Percentiles rank a stretch among this genome's conserved stretches.
phyloP scores from a whole-genome alignment of 192 early-diverging fungal species.

The Coemansia sp. region DNA sequence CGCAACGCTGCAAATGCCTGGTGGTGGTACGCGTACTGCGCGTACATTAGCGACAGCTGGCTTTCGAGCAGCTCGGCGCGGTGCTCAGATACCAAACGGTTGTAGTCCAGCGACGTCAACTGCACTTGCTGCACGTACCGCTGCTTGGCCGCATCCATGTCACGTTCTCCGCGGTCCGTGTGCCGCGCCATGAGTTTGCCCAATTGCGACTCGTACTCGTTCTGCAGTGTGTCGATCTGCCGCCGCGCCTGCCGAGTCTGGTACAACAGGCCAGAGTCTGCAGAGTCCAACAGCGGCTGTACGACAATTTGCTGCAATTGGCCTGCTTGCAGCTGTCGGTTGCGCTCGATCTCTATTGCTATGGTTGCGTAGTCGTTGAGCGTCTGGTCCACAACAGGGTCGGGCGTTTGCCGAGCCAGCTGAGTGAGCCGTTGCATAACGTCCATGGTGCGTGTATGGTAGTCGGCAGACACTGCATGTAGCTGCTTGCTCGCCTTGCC shows the following conservation, averaged over 20 bases:
- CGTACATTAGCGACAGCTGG: constrained; percentile 72
- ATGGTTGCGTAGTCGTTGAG: constrained; percentile 22
- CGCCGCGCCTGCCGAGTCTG: constrained; percentile 14
- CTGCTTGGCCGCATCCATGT: constrained; percentile 62
- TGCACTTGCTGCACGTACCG: constrained; percentile 62
- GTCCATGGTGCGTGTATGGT: constrained; percentile 18
- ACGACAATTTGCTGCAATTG: constrained; percentile 72
- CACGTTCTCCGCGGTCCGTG: constrained; percentile 40
- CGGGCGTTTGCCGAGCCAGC: constrained; percentile 7
- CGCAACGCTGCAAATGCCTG: constrained; percentile 77
- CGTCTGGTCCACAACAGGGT: constrained; percentile 11
- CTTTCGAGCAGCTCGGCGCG: constrained; percentile 66
- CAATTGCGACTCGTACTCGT: constrained; percentile 49
- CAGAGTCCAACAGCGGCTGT: constrained; percentile 65
- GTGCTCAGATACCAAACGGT: constrained; percentile 71
- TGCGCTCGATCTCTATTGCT: constrained; percentile 45
- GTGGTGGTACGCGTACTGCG: constrained; percentile 79
- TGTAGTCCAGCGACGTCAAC: constrained; percentile 68
- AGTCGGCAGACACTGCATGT: constrained; percentile 23
- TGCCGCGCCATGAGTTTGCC: constrained; percentile 29
- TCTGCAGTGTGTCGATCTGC: constrained; percentile 25
- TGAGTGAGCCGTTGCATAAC: constrained; percentile 25
- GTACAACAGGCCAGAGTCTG: constrained; percentile 58
- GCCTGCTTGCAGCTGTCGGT: constrained; percentile 47
- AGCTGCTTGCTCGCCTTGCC: constrained; percentile 33